Evolutionary conservation across 192 early-diverging fungal genomes (phyloP).

Genomic region (Paraglomus brasilianum): DNA sequence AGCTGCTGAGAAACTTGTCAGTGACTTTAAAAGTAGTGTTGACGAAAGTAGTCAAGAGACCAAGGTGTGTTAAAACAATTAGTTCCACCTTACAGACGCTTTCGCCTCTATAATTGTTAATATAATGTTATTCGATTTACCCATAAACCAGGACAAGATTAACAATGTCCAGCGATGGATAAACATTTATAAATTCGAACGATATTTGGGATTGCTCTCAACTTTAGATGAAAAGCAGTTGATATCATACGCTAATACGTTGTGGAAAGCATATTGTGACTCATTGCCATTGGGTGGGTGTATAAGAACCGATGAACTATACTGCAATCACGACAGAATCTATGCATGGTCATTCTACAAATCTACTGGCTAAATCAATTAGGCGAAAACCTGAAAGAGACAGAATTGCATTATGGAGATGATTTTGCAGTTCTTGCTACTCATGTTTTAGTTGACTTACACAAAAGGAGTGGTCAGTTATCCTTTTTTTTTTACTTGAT

Average conservation of each 20-base stretch:
- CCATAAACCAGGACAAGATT: slow-evolving; percentile 29
- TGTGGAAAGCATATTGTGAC: slow-evolving; percentile 45
- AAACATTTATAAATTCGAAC: slow-evolving; percentile 43
- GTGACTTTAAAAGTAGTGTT: slow-evolving; percentile 31
- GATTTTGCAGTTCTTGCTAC: slow-evolving; percentile 69
- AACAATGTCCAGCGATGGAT: slow-evolving; percentile 39
- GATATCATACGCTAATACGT: slow-evolving; percentile 34
- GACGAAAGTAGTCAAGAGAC: slow-evolving; percentile 38
- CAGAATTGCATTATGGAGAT: slow-evolving; percentile 78
- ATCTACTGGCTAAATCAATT: neutral
- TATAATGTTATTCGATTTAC: neutral
- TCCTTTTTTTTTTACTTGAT: neutral
- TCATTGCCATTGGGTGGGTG: slow-evolving; percentile 48
- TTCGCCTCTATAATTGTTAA: slow-evolving; percentile 19
- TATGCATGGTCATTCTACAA: no score
- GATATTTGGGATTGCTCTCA: slow-evolving; percentile 31
- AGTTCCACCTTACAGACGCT: slow-evolving; percentile 5
- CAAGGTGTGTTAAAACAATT: slow-evolving; percentile 36
- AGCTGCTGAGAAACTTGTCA: slow-evolving; percentile 38
- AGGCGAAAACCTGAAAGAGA: slow-evolving; percentile 60
- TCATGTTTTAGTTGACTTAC: slow-evolving; percentile 57
- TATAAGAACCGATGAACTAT: neutral
- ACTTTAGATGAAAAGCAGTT: slow-evolving; percentile 1
- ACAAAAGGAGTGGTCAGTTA: slow-evolving; percentile 41
- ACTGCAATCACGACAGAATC: neutral